Percentiles rank a stretch among this genome's conserved stretches.
Evolutionary conservation across 345 rosid species (phyloP).

Genomic region (Noccaea bulbosa): DNA sequence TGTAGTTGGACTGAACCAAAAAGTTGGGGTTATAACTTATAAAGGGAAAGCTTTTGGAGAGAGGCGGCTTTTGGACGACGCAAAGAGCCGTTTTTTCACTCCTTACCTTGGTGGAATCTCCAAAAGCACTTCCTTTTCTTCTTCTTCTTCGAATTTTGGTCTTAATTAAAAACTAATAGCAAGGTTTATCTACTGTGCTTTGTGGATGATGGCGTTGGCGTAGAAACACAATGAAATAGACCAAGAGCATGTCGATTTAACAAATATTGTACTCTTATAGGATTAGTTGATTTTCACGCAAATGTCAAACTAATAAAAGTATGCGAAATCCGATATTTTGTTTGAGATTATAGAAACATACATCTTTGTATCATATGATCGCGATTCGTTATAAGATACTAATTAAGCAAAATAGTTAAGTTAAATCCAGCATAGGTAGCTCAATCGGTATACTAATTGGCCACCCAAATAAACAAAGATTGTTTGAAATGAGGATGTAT

Average conservation of each 20-base stretch:
- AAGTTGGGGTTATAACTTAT: slow-evolving; percentile 11
- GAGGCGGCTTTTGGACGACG: slow-evolving; percentile 45
- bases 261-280: neutral
- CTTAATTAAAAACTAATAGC: neutral
- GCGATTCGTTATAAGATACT: neutral
- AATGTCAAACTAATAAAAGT: slow-evolving; percentile 5
- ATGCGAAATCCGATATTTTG: neutral
- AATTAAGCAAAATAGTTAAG: neutral
- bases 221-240: slow-evolving; percentile 1
- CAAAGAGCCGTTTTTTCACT: slow-evolving; percentile 36
- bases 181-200: slow-evolving; percentile 10
- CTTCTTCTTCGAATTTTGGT: slow-evolving; percentile 11
- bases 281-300: neutral
- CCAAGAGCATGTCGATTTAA: slow-evolving; percentile 5
- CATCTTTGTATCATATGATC: neutral
- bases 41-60: slow-evolving; percentile 24
- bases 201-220: slow-evolving; percentile 33
- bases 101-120: slow-evolving; percentile 39
- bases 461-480: neutral
- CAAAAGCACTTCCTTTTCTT: slow-evolving; percentile 9
- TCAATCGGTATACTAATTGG: neutral
- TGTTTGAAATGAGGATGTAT: slow-evolving; percentile 16
- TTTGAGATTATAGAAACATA: neutral
- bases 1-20: slow-evolving; percentile 34
- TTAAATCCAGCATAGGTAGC: neutral